Percentiles rank a stretch among this genome's conserved stretches.
Conservation (phyloP, 2,329 filamentous ascomycete genomes). For the Cadophora sp. region DNA sequence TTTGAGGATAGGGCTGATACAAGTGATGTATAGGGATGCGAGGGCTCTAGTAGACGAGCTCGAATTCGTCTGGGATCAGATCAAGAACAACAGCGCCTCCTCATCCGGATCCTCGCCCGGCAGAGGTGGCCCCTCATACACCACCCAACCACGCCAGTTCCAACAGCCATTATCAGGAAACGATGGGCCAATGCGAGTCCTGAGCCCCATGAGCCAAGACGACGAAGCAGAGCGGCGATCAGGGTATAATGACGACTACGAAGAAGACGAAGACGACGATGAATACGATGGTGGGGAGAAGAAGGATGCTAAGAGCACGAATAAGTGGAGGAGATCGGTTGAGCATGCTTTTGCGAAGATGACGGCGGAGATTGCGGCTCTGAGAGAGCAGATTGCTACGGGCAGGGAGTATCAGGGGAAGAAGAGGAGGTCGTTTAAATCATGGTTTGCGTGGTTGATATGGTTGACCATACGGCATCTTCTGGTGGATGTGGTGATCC, state of each 20-base stretch:
- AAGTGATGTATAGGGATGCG: constrained; percentile 64
- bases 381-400: constrained; percentile 87
- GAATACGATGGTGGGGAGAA: constrained; percentile 48
- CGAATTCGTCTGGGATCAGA: constrained; percentile 99
- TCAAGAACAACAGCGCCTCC: constrained; percentile 81
- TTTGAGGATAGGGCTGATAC: constrained; percentile 23
- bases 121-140: constrained; percentile 42
- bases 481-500: constrained; percentile 70
- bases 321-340: constrained; percentile 80
- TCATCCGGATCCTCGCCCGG: constrained; percentile 65
- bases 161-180: constrained; percentile 55
- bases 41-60: constrained; percentile 88
- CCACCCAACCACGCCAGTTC: constrained; percentile 49
- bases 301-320: constrained; percentile 51
- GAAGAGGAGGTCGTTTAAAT: constrained; percentile 67
- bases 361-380: constrained; percentile 88
- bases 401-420: constrained; percentile 74
- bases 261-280: constrained; percentile 51
- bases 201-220: constrained; percentile 87
- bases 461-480: constrained; percentile 78
- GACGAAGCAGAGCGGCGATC: constrained; percentile 68
- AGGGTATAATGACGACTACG: constrained; percentile 49
- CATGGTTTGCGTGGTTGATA: constrained; percentile 74
- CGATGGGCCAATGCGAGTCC: constrained; percentile 68
- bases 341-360: constrained; percentile 87